Conservation (phyloP, 805 yeast genomes). For the Candida adriatica region DNA sequence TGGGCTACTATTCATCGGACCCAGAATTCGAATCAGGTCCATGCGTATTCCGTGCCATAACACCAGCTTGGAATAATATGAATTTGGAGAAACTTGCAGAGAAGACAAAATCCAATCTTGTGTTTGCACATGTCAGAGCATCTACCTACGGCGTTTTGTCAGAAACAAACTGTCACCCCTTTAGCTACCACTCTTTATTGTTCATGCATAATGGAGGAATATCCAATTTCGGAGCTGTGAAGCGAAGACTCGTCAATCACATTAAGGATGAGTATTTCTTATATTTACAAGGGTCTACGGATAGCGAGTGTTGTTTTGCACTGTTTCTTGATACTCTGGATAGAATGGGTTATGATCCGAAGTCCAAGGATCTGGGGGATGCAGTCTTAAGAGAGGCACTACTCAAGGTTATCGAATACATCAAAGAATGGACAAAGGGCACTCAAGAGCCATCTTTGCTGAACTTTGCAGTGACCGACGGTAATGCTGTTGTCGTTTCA, state of each 20-base stretch:
- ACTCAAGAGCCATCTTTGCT: slow-evolving; percentile 76
- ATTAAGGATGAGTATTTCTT: slow-evolving; percentile 76
- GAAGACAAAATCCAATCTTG: slow-evolving; percentile 76
- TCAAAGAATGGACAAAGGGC: slow-evolving; percentile 75
- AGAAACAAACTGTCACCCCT: slow-evolving; percentile 97
- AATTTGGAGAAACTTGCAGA: slow-evolving; percentile 80
- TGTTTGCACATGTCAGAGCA: slow-evolving; percentile 95
- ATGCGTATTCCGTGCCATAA: slow-evolving; percentile 89
- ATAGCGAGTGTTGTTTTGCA: slow-evolving; percentile 93
- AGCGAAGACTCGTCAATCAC: slow-evolving; percentile 63
- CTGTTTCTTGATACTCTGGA: slow-evolving; percentile 70
- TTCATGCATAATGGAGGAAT: slow-evolving; percentile 98
- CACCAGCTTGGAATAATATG: slow-evolving; percentile 97
- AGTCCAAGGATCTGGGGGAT: slow-evolving; percentile 42
- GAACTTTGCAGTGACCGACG: slow-evolving; percentile 95
- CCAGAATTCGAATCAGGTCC: slow-evolving; percentile 64
- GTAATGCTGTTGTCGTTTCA: slow-evolving; percentile 76
- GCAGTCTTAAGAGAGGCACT: slow-evolving; percentile 60
- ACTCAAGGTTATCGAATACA: slow-evolving; percentile 61
- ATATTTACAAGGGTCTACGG: slow-evolving; percentile 87
- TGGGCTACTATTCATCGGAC: slow-evolving; percentile 79
- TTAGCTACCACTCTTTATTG: slow-evolving; percentile 77
- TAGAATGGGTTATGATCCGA: slow-evolving; percentile 72
- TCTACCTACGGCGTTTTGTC: slow-evolving; percentile 91
- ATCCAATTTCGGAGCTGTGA: slow-evolving; percentile 63